Conservation (phyloP, 2,329 filamentous ascomycete species). For the Pestalotiopsis sp. region DNA sequence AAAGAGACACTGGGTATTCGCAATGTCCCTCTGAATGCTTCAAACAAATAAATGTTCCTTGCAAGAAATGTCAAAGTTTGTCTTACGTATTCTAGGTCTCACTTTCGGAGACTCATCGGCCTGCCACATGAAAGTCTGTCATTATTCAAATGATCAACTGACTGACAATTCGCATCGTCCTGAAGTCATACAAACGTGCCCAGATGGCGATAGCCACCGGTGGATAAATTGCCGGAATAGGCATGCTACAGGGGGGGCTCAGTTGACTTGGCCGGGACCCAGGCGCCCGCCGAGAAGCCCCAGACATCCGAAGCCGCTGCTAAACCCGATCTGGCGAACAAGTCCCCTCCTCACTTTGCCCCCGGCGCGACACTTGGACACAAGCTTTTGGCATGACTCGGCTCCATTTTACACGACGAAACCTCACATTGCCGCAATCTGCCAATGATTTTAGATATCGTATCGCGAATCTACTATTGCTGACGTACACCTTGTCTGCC, state of each 20-base stretch:
- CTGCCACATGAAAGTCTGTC: no score
- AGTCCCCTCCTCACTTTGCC: not conserved
- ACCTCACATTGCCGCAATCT: not conserved
- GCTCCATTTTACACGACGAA: not conserved
- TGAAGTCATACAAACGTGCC: no score
- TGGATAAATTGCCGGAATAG: not conserved
- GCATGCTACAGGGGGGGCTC: not conserved
- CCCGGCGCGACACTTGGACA: not conserved
- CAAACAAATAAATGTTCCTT: no score
- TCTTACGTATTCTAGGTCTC: no score
- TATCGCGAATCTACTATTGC: not conserved
- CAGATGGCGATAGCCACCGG: no score
- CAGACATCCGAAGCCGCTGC: not conserved
- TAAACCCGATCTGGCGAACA: slow-evolving; percentile 1
- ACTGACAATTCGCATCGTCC: no score
- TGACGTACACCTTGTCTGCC: not conserved
- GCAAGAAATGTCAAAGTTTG: no score
- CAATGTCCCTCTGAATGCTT: not conserved
- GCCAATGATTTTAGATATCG: not conserved
- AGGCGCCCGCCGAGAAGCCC: not conserved
- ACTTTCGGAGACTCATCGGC: no score
- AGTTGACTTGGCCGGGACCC: not conserved
- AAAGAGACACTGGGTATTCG: not conserved
- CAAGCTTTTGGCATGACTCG: not conserved
- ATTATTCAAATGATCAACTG: no score